These are phyloP conservation scores for Niebla homalea DNA, from an alignment of 495 filamentous ascomycete species.

Conservation along the genomic window DNA sequence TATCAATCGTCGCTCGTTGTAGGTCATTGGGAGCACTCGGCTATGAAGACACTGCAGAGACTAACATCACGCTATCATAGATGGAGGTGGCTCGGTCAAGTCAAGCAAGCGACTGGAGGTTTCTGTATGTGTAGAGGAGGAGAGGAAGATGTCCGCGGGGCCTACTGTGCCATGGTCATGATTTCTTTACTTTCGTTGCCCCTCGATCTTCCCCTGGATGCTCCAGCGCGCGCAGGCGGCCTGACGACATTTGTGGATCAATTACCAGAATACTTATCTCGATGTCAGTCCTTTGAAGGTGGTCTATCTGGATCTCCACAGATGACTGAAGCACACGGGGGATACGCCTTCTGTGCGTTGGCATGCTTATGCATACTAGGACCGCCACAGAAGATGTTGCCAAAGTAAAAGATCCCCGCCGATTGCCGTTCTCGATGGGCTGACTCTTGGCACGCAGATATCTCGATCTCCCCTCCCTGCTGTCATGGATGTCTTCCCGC, in stretches of 20 bases:
- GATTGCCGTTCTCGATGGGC: background rate
- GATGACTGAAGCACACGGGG: constrained; percentile 76
- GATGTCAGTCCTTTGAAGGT: constrained; percentile 90
- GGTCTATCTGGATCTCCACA: constrained; percentile 73
- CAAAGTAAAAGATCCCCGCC: constrained; percentile 33
- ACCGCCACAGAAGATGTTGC: constrained; percentile 56
- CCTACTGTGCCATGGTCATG: constrained; percentile 76
- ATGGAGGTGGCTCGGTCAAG: constrained; percentile 71
- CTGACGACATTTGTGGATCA: constrained; percentile 46
- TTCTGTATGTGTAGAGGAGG: constrained; percentile 70
- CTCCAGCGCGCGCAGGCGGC: constrained; percentile 33
- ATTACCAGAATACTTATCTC: constrained; percentile 63
- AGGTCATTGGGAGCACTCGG: constrained; percentile 19
- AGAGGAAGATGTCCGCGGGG: constrained; percentile 87
- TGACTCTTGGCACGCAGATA: constrained; percentile 33
- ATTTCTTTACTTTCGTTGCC: constrained; percentile 75
- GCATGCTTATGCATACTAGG: constrained; percentile 75
- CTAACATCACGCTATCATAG: constrained; percentile 23
- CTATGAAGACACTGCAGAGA: background rate
- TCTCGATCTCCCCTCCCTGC: constrained; percentile 62
- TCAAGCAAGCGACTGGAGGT: constrained; percentile 76
- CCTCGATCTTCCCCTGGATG: constrained; percentile 55
- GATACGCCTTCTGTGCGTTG: constrained; percentile 89
- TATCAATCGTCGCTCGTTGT: constrained; percentile 69
- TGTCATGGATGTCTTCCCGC: constrained; percentile 77